Evolutionary conservation across 78 protist species (phyloP).

Genomic region (slime mould (Dictyostelium discoideum)): DNA sequence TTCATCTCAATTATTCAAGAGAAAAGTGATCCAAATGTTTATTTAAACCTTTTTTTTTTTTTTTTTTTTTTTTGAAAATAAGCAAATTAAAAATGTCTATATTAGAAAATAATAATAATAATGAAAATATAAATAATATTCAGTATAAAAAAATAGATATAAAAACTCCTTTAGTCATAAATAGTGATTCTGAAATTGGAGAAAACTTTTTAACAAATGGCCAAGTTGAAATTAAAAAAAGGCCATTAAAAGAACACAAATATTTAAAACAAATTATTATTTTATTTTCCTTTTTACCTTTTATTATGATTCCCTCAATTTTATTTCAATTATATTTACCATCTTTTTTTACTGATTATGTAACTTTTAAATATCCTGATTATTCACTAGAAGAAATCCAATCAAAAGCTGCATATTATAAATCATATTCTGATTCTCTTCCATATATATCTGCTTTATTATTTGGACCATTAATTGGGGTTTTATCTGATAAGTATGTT

Average conservation of each 20-base stretch:
- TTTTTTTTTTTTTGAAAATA: too few relatives aligned
- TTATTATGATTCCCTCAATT: not conserved
- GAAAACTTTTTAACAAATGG: not conserved
- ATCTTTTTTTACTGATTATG: constrained; percentile 1
- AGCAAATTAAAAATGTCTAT: not conserved
- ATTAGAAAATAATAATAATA: too few relatives aligned
- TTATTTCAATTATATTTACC: not conserved
- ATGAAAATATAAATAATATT: not conserved
- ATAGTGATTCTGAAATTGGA: not conserved
- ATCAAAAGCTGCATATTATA: not conserved
- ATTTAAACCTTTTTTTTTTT: too few relatives aligned
- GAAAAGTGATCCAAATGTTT: too few relatives aligned
- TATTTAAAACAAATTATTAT: not conserved
- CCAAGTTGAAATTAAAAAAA: not conserved
- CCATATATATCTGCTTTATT: not conserved
- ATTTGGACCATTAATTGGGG: constrained; percentile 29
- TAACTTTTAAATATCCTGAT: not conserved
- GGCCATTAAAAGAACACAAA: not conserved
- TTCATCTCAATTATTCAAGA: too few relatives aligned
- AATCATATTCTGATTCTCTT: not conserved
- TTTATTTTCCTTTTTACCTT: not conserved
- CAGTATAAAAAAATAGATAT: not conserved
- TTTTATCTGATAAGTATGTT: not conserved
- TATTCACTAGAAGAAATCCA: not conserved
- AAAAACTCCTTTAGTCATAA: not conserved